Evolutionary conservation across 345 rosid genomes (phyloP), one percentile per base, ranked within the genome.

Genomic region (Acer yangbiense): DNA sequence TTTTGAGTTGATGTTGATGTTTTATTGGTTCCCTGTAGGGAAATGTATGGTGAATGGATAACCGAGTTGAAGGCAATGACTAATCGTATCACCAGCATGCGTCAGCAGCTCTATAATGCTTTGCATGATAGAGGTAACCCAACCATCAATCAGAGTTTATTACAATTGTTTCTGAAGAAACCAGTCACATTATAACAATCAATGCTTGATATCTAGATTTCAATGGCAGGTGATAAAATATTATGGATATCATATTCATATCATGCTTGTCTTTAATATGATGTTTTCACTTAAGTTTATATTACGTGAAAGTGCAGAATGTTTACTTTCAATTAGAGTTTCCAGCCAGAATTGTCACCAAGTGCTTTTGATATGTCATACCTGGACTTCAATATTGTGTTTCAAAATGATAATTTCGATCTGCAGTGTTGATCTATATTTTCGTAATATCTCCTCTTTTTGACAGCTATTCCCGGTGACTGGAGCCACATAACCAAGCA

Each of bases 401-500:
- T n/a, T 16, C 39, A 18, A 3, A 60, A 7, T 54, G 64, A 54
- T 44, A 3, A 72, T 32, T 73, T 8, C 0, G 39, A 16, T 62
- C 60, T 25, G 9, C 23, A 41, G 8, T 23, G 54, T 73, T 50
- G 63, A 65, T 73, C 69, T 62, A 44, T 54, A 13, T 63, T 0
- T 66, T 9, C 18, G 32, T 20, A 20, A 58, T 10, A 6, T 20
- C 32, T 68, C 54, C 41, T 57, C n/a, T 9, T 8, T 70, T 70
- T 64, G 71, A 32, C 85, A 88, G 91, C 87, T 60, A 88, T 87
- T 16, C 91, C 89, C 9, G 91, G 91, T 48, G 87, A 88, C 77
- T 88, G 91, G 91, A 88, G 85, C 21, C 91, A 88, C 70, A 85
- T 88, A 39, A 77, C 84, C 52, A 85, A 81, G 82, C 89, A 88